Base-by-base conservation (phyloP, 2,329 filamentous ascomycete genomes). In the Moelleriella libera region DNA sequence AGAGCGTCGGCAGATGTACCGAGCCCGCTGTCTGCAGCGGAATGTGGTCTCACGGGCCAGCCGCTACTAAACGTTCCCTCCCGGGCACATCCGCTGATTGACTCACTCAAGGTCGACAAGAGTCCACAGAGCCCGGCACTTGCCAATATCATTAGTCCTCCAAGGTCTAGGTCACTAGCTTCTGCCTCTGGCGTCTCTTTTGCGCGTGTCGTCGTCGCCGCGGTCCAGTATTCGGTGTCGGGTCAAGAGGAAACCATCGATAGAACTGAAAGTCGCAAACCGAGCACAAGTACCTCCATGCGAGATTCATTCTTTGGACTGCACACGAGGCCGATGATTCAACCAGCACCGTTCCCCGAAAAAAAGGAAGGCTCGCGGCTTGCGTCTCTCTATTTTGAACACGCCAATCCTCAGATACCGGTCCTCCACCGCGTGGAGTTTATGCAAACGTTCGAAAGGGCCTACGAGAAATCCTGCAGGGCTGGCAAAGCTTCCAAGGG, bases 241-340 rank as follows among this genome's bases (percentile, higher is more conserved):
- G 75, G 77, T 51, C 71, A 76, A 62, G 82, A 80, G 56, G 85
- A 56, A 14, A 46, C 48, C 10, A 50, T 50, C 47, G 61, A 60
- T 31, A 57, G 54, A 12, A 50, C 53, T 21, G 51, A 54, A 47
- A 46, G 53, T 31, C 57, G 56, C 29, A 55, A 57, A 29, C 49
- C 51, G 1, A 52, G 52, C 43, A 57, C 55, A 5, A 58, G 75
- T 39, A 88, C 87, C 14, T 88, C 85, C 10, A 92, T 95, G 83
- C 78, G 89, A 50, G 90, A 97, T 64, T 94, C 88, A 0, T 96
- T 96, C 71, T 97, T 97, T 60, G 90, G 90, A n/a, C 70, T 97
- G 43, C 88, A 96, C 56, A 94, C 87, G 2, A 89, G 85, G 56
- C 88, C 89, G 2, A 88, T 82, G 12, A 92, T 96, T 60, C 82